phyloP scores from a whole-genome alignment of 768 basidiomycete genomes.

The Saitozyma sp. region DNA sequence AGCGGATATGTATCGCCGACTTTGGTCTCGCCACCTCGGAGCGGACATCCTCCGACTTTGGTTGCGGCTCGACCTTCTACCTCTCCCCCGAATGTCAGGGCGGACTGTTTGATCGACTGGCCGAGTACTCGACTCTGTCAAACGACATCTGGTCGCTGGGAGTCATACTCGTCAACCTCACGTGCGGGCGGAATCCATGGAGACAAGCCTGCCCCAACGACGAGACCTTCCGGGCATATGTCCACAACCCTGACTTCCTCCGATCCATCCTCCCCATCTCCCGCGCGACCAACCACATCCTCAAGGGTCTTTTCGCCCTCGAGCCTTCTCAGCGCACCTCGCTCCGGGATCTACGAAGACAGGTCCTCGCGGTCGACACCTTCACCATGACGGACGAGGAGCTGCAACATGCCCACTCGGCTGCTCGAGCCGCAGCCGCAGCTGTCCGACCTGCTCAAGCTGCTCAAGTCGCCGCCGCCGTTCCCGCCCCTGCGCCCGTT shows the following conservation, averaged over 20 bases:
- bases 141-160: constrained; percentile 98
- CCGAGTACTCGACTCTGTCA: constrained; percentile 68
- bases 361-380: constrained; percentile 61
- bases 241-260: constrained; percentile 66
- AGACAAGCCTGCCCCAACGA: constrained; percentile 64
- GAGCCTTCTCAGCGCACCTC: constrained; percentile 65
- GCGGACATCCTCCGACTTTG: constrained; percentile 77
- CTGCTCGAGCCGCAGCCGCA: constrained; percentile 43
- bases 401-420: constrained; percentile 50
- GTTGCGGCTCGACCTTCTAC: constrained; percentile 96
- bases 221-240: constrained; percentile 75
- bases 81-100: constrained; percentile 80
- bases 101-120: constrained; percentile 56
- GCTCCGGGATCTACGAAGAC: constrained; percentile 63
- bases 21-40: constrained; percentile 92
- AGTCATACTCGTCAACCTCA: constrained; percentile 72
- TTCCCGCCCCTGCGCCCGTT: neutral
- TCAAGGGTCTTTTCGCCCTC: constrained; percentile 71
- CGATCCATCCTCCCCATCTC: constrained; percentile 73
- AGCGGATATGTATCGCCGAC: constrained; percentile 81
- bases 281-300: constrained; percentile 62
- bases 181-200: constrained; percentile 77
- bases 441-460: constrained; percentile 25
- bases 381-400: constrained; percentile 65
- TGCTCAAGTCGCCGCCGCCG: neutral